These are phyloP conservation scores for Boletus semigastroideus DNA, from an alignment of 1,284 basidiomycete species.

Conservation along the genomic window DNA sequence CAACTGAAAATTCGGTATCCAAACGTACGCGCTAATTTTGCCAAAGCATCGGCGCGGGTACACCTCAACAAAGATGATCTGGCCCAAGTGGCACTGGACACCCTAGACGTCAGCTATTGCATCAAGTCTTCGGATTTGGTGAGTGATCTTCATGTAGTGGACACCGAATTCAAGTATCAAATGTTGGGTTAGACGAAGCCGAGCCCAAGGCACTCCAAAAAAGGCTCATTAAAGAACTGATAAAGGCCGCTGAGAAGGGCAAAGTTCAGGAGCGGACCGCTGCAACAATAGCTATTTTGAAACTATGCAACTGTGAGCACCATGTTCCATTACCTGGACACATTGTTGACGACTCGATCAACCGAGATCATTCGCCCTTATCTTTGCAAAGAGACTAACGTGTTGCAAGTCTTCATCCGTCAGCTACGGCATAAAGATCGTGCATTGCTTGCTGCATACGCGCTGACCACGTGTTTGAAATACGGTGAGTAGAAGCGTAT, in stretches of 20 bases:
- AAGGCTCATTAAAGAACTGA: conserved; percentile 12
- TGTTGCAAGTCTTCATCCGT: conserved; percentile 3
- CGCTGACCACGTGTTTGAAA: neutral
- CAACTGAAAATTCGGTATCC: too few relatives aligned
- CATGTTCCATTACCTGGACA: too few relatives aligned
- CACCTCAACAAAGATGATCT: too few relatives aligned
- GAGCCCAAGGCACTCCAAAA: neutral
- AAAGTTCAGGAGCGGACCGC: conserved; percentile 15
- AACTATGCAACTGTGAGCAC: neutral
- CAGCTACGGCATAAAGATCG: conserved; percentile 8
- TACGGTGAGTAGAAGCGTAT: conserved; percentile 7
- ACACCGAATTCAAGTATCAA: too few relatives aligned
- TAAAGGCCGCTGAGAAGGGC: neutral
- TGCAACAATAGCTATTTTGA: conserved; percentile 20
- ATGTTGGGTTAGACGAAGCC: conserved; percentile 2
- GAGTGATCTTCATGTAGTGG: too few relatives aligned
- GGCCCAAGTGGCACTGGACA: too few relatives aligned
- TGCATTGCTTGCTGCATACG: conserved; percentile 10
- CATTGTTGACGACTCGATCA: too few relatives aligned
- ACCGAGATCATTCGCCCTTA: neutral
- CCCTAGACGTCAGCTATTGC: too few relatives aligned
- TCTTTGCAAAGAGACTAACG: neutral
- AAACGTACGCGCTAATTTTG: too few relatives aligned
- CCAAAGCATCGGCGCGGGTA: too few relatives aligned
- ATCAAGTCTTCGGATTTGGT: too few relatives aligned